Evolutionary conservation across 139 green algal genomes (phyloP), one percentile per base, ranked within the genome.

Genomic region (Deuterostichococcus epilithicus): DNA sequence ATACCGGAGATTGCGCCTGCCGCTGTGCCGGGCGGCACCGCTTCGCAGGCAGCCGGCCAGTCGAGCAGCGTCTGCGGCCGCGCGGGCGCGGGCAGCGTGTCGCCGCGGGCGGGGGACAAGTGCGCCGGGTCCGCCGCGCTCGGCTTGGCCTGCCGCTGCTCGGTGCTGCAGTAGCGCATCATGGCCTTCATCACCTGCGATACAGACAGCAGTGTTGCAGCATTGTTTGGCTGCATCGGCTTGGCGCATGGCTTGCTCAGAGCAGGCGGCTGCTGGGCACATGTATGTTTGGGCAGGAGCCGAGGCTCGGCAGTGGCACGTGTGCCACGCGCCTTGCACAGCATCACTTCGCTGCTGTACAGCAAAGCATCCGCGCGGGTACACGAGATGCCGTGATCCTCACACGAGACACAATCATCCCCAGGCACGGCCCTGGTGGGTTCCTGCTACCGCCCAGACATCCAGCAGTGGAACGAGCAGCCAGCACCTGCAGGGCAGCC

Each of bases 401-500:
- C n/a, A n/a, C n/a, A n/a, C n/a, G n/a, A n/a, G n/a, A n/a, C n/a
- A n/a, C n/a, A n/a, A 8, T 23, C 42, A 52, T 52, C 8, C 44
- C 37, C 2, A 65, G 37, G 8, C 2, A 60, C 1, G 70, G 38
- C 26, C 5, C 8, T 26, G 44, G 6, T 34, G 23, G 20, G 5
- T 34, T 52, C 3, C 3, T 35, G 35, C 68, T 47, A n/a, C 22
- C 18, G 68, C 22, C 36, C 15, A 26, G 37, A 23, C 26, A 60
- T 18, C 30, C 28, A 37, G 25, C 36, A 23, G 18, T 4, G 10
- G 35, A 1, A 33, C 0, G 18, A n/a, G 35, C 36, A 60, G 23
- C 39, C 28, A 86, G 75, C 28, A 89, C 47, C 4, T 44, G 42
- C 4, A 76, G 59, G n/a, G 47, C 75, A 22, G 83, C 35, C 37